Percentiles rank a stretch among this genome's conserved stretches.
Evolutionary conservation across 495 filamentous ascomycete genomes (phyloP).

Genomic region (Penicillium lividum): DNA sequence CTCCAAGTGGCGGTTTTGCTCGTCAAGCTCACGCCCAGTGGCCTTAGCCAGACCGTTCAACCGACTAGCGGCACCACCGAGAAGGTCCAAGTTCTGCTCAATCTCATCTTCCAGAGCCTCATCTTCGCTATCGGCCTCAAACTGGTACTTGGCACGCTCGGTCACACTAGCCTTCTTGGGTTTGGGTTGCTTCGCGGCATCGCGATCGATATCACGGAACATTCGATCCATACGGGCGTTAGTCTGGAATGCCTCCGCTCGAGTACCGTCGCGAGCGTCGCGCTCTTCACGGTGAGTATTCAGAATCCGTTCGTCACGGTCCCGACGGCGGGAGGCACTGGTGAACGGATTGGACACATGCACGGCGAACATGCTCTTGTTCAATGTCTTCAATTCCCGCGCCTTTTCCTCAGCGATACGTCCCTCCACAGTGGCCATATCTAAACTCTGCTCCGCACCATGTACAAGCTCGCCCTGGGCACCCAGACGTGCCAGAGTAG

Average conservation of each 20-base stretch:
- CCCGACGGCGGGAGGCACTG: conserved; percentile 52
- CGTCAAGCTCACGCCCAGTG: conserved; percentile 71
- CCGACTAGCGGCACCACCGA: conserved; percentile 58
- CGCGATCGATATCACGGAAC: conserved; percentile 53
- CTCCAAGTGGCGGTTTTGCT: conserved; percentile 73
- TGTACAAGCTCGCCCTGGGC: conserved; percentile 76
- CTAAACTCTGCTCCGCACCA: conserved; percentile 74
- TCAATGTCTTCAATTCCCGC: conserved; percentile 72
- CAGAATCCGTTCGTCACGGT: conserved; percentile 61
- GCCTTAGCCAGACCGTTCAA: conserved; percentile 69
- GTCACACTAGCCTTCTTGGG: conserved; percentile 56
- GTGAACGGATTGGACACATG: conserved; percentile 77
- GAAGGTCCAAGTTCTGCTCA: conserved; percentile 61
- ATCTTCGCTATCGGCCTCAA: conserved; percentile 74
- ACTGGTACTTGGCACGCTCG: conserved; percentile 75
- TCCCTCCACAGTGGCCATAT: conserved; percentile 67
- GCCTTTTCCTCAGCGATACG: conserved; percentile 73
- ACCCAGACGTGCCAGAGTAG: conserved; percentile 69
- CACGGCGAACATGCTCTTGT: conserved; percentile 81
- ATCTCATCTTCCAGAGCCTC: conserved; percentile 77
- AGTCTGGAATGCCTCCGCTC: conserved; percentile 60
- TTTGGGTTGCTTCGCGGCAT: conserved; percentile 37
- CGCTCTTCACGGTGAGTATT: conserved; percentile 66
- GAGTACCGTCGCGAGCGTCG: conserved; percentile 65
- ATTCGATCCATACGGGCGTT: conserved; percentile 61